These are phyloP conservation scores for Viola pubescens DNA, from an alignment of 441 rosid species.

Conservation along the genomic window DNA sequence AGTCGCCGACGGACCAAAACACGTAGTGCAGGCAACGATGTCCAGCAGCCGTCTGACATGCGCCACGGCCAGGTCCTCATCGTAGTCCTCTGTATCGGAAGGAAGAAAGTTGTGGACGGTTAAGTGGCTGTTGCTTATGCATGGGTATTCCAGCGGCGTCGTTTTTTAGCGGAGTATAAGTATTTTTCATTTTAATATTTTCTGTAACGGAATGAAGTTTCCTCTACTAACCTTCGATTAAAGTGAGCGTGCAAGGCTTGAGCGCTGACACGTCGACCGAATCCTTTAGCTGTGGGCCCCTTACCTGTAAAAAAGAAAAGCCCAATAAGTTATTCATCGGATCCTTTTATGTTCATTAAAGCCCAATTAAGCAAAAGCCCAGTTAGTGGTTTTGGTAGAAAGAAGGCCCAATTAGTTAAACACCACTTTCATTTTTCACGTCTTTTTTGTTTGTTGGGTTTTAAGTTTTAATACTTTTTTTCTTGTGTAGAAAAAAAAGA, in stretches of 20 bases:
- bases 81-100: slow-evolving; percentile 32
- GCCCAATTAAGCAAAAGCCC: too few species aligned
- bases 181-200: not conserved
- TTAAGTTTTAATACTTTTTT: too few species aligned
- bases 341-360: too few species aligned
- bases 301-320: slow-evolving; percentile 31
- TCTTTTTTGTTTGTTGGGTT: too few species aligned
- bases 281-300: slow-evolving; percentile 45
- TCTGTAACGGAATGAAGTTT: not conserved
- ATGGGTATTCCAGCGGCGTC: not conserved
- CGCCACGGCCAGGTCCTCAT: slow-evolving; percentile 40
- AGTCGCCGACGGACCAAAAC: slow-evolving; percentile 53
- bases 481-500: too few species aligned
- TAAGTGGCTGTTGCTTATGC: not conserved
- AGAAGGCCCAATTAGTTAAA: not conserved
- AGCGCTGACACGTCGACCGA: slow-evolving; percentile 40
- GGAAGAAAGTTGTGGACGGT: not conserved
- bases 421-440: not conserved
- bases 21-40: slow-evolving; percentile 57
- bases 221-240: slow-evolving; percentile 42
- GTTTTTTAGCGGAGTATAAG: not conserved
- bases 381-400: too few species aligned
- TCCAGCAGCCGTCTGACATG: slow-evolving; percentile 59
- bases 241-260: slow-evolving; percentile 45
- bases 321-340: too few species aligned